These are phyloP conservation scores for Asterophora lycoperdoides DNA, from an alignment of 768 basidiomycete genomes.

Conservation along the genomic window DNA sequence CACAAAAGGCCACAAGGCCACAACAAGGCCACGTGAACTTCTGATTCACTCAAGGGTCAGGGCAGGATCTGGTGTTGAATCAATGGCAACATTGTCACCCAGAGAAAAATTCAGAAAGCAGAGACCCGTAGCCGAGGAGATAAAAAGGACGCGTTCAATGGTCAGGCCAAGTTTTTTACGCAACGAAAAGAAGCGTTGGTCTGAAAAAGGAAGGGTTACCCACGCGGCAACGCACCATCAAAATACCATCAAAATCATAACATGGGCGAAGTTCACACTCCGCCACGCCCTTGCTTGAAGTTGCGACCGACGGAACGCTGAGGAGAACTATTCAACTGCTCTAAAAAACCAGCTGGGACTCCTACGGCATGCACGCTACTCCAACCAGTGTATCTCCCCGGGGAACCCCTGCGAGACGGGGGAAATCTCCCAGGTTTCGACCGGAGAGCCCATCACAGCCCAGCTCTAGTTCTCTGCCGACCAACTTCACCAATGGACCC, in stretches of 20 bases:
- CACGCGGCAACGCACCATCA: slow-evolving; percentile 40
- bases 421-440: slow-evolving; percentile 55
- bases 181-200: slow-evolving; percentile 9
- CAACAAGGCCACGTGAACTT: slow-evolving; percentile 13
- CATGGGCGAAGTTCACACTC: slow-evolving; percentile 41
- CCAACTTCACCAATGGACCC: slow-evolving; percentile 49
- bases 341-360: slow-evolving; percentile 32
- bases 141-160: background rate
- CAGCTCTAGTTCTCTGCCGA: slow-evolving; percentile 39
- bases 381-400: slow-evolving; percentile 46
- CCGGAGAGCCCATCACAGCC: slow-evolving; percentile 44
- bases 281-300: slow-evolving; percentile 40
- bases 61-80: slow-evolving; percentile 5
- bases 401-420: slow-evolving; percentile 59
- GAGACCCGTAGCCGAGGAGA: background rate
- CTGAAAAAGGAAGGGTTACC: slow-evolving; percentile 36
- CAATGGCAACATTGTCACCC: background rate
- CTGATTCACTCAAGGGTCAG: slow-evolving; percentile 9
- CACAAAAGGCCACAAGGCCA: too few species aligned
- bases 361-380: slow-evolving; percentile 40
- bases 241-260: slow-evolving; percentile 40
- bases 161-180: background rate
- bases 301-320: slow-evolving; percentile 38
- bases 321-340: slow-evolving; percentile 31
- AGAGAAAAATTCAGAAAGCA: slow-evolving; percentile 6